Conservation (phyloP, 495 filamentous ascomycete species). For the Hypoxylon fuscum region DNA sequence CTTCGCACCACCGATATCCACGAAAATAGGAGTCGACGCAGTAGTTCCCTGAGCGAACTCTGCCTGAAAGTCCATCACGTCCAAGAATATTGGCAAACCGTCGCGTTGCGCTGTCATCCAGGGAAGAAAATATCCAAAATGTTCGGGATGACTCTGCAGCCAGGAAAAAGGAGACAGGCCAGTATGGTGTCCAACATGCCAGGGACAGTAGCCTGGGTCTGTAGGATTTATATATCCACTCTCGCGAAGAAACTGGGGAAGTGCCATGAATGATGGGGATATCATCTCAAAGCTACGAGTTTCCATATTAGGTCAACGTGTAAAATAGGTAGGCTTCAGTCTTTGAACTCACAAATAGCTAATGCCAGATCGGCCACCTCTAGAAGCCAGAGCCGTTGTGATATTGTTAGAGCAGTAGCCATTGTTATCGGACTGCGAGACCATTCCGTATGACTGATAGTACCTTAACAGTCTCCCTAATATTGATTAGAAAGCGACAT, state of each 20-base stretch:
- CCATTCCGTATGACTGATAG: slow-evolving; percentile 49
- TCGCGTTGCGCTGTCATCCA: slow-evolving; percentile 33
- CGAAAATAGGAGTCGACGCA: slow-evolving; percentile 40
- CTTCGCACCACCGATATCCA: slow-evolving; percentile 52
- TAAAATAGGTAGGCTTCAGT: neutral
- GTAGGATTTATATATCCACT: slow-evolving; percentile 20
- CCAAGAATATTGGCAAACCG: slow-evolving; percentile 26
- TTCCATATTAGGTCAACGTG: neutral
- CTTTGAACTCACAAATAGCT: slow-evolving; percentile 39
- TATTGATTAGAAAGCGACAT: neutral
- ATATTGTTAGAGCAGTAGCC: slow-evolving; percentile 48
- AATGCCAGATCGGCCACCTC: slow-evolving; percentile 42
- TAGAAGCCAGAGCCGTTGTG: slow-evolving; percentile 45
- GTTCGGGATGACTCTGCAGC: slow-evolving; percentile 37
- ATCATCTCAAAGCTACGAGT: slow-evolving; percentile 46
- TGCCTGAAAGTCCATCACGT: slow-evolving; percentile 22
- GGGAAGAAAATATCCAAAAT: slow-evolving; percentile 24
- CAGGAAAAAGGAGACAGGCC: slow-evolving; percentile 37
- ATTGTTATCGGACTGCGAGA: slow-evolving; percentile 48
- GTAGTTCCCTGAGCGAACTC: slow-evolving; percentile 20
- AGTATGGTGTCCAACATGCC: slow-evolving; percentile 33
- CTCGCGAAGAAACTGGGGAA: slow-evolving; percentile 42
- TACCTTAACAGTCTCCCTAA: slow-evolving; percentile 56
- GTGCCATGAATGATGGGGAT: slow-evolving; percentile 43
- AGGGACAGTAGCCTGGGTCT: slow-evolving; percentile 8